Evolutionary conservation across 2,329 filamentous ascomycete genomes (phyloP).

Genomic region (Neodidymelliopsis sp.): DNA sequence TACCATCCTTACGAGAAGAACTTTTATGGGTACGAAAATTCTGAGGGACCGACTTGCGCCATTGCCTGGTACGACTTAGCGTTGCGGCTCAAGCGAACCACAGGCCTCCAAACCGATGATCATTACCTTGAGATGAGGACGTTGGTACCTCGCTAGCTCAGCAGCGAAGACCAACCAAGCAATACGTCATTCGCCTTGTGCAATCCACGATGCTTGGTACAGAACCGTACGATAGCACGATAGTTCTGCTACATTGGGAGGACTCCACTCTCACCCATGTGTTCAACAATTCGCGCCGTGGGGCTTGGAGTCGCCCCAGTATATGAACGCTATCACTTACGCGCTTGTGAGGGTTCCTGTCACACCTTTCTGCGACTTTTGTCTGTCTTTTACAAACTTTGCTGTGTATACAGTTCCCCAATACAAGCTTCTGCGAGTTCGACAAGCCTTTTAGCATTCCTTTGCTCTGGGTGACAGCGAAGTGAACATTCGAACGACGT

Average conservation of each 20-base stretch:
- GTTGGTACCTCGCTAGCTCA: slow-evolving; percentile 7
- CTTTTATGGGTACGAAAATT: slow-evolving; percentile 10
- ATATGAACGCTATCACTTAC: slow-evolving; percentile 5
- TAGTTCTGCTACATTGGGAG: background rate
- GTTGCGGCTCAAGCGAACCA: slow-evolving; percentile 16
- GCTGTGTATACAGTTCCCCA: slow-evolving; percentile 18
- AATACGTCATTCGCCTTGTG: slow-evolving; percentile 26
- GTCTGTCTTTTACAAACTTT: background rate
- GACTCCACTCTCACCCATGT: slow-evolving; percentile 9
- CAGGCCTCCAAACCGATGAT: slow-evolving; percentile 17
- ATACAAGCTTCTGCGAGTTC: slow-evolving; percentile 39
- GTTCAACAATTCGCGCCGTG: slow-evolving; percentile 2
- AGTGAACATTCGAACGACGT: slow-evolving; percentile 23
- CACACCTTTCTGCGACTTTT: background rate
- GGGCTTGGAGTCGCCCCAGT: background rate
- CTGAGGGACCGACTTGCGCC: background rate
- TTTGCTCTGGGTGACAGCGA: slow-evolving; percentile 27
- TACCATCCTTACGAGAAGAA: background rate
- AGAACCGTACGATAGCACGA: too few relatives aligned
- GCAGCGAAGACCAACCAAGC: slow-evolving; percentile 9
- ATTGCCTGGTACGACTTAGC: background rate
- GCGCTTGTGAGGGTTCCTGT: background rate
- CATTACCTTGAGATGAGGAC: slow-evolving; percentile 18
- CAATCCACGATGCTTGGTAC: slow-evolving; percentile 9
- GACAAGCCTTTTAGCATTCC: slow-evolving; percentile 28